phyloP scores from a whole-genome alignment of 140 eudicot genomes.

The Senecio squalidus region DNA sequence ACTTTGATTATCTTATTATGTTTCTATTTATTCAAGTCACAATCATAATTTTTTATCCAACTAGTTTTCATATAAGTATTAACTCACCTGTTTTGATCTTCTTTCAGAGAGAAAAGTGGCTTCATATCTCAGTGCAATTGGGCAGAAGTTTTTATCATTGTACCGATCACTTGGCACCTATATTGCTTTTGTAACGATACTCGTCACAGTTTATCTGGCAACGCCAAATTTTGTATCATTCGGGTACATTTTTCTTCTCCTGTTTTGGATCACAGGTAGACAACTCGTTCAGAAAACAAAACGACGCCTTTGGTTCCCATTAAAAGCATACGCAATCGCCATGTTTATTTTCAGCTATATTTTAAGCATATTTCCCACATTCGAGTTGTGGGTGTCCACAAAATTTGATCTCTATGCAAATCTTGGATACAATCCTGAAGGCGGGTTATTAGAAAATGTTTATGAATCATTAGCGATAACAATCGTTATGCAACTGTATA shows the following conservation, averaged over 20 bases:
- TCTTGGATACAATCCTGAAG: slow-evolving; percentile 51
- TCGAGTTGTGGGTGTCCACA: slow-evolving; percentile 40
- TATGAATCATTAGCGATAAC: slow-evolving; percentile 52
- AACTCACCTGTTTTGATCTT: slow-evolving; percentile 13
- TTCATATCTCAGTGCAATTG: slow-evolving; percentile 44
- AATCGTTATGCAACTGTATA: slow-evolving; percentile 57
- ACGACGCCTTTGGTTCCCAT: slow-evolving; percentile 64
- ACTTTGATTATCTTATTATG: background rate
- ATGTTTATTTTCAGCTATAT: slow-evolving; percentile 42
- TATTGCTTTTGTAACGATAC: slow-evolving; percentile 51
- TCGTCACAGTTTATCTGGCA: slow-evolving; percentile 44
- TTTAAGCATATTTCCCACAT: slow-evolving; percentile 43
- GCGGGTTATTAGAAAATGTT: slow-evolving; percentile 41
- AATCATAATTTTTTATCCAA: no score
- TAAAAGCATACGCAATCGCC: slow-evolving; percentile 42
- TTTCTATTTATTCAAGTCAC: background rate
- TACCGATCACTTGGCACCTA: slow-evolving; percentile 69
- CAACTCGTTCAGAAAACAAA: slow-evolving; percentile 59
- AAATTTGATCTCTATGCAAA: slow-evolving; percentile 37
- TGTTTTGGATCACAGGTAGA: slow-evolving; percentile 64
- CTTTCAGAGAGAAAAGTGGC: slow-evolving; percentile 58
- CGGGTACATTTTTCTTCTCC: slow-evolving; percentile 54
- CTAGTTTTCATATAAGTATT: background rate
- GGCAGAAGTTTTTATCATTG: slow-evolving; percentile 52
- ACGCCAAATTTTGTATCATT: slow-evolving; percentile 54